Percentiles rank a stretch among this genome's conserved stretches.
These are phyloP conservation scores for Grammothele lineata DNA, from an alignment of 768 basidiomycete species.

Conservation along the genomic window DNA sequence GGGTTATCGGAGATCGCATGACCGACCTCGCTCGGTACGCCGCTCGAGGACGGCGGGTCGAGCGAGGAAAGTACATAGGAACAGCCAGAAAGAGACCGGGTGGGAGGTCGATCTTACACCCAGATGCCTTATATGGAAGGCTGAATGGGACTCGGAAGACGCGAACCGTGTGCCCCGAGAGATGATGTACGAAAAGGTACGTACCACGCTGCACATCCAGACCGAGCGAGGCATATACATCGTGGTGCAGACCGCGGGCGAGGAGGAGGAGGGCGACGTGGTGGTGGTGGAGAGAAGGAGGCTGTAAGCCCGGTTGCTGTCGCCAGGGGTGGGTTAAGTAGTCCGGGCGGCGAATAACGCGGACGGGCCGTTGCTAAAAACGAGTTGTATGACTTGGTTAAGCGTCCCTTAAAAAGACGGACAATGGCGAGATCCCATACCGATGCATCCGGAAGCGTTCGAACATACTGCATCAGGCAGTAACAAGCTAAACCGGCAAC, in stretches of 20 bases:
- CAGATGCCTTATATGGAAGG: conserved; percentile 24
- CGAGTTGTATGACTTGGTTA: conserved; percentile 13
- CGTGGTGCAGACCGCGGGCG: conserved; percentile 10
- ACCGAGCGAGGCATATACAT: conserved; percentile 13
- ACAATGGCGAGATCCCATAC: conserved; percentile 15
- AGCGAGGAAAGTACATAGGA: conserved; percentile 26
- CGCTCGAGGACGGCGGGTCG: conserved; percentile 13
- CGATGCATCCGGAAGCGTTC: conserved; percentile 13
- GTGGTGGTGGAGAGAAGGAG: conserved; percentile 6
- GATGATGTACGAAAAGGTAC: conserved; percentile 6
- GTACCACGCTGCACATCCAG: conserved; percentile 15
- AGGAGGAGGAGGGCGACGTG: conserved; percentile 3
- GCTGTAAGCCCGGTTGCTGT: background rate
- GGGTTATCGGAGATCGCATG: conserved; percentile 21
- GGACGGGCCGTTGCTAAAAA: conserved; percentile 8
- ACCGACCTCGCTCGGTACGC: conserved; percentile 16
- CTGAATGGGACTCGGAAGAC: conserved; percentile 19
- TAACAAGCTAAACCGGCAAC: conserved; percentile 6
- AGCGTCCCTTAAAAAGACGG: conserved; percentile 11
- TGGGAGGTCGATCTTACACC: conserved; percentile 9
- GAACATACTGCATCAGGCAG: conserved; percentile 11
- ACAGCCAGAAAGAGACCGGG: conserved; percentile 21
- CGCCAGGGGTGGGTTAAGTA: conserved; percentile 13
- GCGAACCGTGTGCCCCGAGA: conserved; percentile 11
- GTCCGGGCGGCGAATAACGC: conserved; percentile 1